A percentile compares a stretch with the other conserved stretches of the same genome.
Conservation (phyloP, 148 eudicot species). For the Oxyria digyna region DNA sequence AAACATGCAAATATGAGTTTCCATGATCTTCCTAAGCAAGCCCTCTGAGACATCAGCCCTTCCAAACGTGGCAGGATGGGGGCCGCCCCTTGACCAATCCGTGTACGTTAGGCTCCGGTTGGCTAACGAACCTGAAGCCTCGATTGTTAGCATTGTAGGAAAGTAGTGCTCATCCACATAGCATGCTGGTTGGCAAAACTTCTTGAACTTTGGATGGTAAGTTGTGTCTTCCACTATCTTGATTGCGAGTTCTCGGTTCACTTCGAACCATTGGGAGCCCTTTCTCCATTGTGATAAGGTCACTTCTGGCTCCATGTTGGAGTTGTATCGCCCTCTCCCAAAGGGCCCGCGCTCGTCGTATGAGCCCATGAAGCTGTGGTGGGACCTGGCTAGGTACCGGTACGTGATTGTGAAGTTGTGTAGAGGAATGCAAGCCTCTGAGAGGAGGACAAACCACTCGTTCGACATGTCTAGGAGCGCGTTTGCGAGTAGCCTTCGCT, state of each 20-base stretch:
- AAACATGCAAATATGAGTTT: background rate
- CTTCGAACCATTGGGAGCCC: slow-evolving; percentile 18
- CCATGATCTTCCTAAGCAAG: slow-evolving; percentile 1
- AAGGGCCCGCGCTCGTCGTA: slow-evolving; percentile 7
- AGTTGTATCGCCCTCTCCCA: slow-evolving; percentile 6
- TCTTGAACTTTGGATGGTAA: slow-evolving; percentile 6
- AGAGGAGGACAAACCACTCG: slow-evolving; percentile 15
- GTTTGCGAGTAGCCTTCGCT: slow-evolving; percentile 14
- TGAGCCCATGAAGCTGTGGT: slow-evolving; percentile 3
- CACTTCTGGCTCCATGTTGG: slow-evolving; percentile 7
- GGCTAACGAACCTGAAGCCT: background rate
- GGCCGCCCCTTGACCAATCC: slow-evolving; percentile 10
- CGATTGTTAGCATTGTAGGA: slow-evolving; percentile 5
- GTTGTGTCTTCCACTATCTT: slow-evolving; percentile 5
- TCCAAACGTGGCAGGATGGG: slow-evolving; percentile 8
- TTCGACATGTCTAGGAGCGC: slow-evolving; percentile 11
- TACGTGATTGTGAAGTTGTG: slow-evolving; percentile 7
- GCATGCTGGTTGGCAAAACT: slow-evolving; percentile 8
- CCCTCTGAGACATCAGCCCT: background rate
- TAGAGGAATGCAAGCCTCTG: slow-evolving; percentile 15
- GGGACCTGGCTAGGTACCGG: slow-evolving; percentile 6
- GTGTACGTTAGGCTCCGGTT: slow-evolving; percentile 9
- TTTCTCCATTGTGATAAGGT: slow-evolving; percentile 9
- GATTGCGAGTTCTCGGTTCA: slow-evolving; percentile 11
- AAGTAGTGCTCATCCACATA: slow-evolving; percentile 10